Conservation (phyloP, 805 yeast species). For the Lipomyces mesembrius region DNA sequence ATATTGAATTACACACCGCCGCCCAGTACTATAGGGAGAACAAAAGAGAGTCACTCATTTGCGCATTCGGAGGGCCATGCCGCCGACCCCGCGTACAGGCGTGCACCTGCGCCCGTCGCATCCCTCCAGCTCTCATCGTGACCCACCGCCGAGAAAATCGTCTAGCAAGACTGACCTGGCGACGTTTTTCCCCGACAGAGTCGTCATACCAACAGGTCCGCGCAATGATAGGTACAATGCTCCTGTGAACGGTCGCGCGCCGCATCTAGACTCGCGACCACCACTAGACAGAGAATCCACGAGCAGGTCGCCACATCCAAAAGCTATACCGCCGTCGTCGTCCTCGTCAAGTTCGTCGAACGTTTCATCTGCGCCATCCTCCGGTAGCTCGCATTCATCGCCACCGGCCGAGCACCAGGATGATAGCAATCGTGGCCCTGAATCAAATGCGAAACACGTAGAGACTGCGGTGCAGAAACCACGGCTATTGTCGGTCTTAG, state of each 20-base stretch:
- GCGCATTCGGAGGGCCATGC: constrained; percentile 7
- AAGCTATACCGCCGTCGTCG: constrained; percentile 5
- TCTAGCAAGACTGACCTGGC: constrained; percentile 32
- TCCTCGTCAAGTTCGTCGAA: background rate
- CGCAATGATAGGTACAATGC: background rate
- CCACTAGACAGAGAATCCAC: constrained; percentile 4
- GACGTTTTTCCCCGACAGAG: constrained; percentile 36
- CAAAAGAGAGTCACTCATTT: background rate
- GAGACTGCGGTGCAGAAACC: background rate
- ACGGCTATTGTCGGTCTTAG: constrained; percentile 18
- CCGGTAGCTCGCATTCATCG: constrained; percentile 11
- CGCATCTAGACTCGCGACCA: background rate
- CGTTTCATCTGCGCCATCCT: constrained; percentile 2
- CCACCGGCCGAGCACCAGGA: constrained; percentile 5
- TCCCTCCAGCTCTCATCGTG: constrained; percentile 7
- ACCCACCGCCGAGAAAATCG: constrained; percentile 6
- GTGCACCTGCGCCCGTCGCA: constrained; percentile 5
- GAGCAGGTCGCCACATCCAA: constrained; percentile 13
- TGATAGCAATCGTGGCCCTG: background rate
- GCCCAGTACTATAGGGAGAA: background rate
- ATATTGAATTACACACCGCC: background rate
- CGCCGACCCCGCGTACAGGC: constrained; percentile 13
- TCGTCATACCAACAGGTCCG: background rate
- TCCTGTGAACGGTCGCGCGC: background rate
- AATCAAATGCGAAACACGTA: background rate